These are phyloP conservation scores for Hypoxylon sp. DNA, from an alignment of 2,329 filamentous ascomycete genomes.

Conservation along the genomic window DNA sequence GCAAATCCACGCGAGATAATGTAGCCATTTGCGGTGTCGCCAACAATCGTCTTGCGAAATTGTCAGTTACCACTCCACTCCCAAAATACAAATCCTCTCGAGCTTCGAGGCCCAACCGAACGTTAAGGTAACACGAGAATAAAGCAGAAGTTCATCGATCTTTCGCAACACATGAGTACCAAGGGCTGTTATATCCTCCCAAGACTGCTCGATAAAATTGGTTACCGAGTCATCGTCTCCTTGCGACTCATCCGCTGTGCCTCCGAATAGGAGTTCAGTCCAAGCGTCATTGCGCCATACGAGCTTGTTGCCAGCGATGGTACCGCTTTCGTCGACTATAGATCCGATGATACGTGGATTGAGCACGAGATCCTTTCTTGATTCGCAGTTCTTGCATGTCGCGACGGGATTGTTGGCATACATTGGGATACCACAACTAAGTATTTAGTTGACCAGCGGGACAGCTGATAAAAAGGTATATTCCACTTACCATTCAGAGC, in stretches of 20 bases:
- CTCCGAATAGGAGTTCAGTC: conserved; percentile 54
- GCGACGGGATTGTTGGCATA: conserved; percentile 62
- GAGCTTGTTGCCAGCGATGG: conserved; percentile 63
- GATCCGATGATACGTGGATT: conserved; percentile 58
- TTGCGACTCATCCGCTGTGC: background rate
- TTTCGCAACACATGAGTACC: conserved; percentile 57
- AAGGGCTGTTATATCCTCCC: conserved; percentile 56
- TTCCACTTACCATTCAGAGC: conserved; percentile 56
- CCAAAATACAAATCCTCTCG: conserved; percentile 57
- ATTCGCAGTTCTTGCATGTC: conserved; percentile 56
- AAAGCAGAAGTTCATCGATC: conserved; percentile 65
- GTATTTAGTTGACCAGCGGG: background rate
- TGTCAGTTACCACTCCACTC: conserved; percentile 54
- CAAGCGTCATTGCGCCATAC: conserved; percentile 67
- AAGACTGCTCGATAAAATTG: conserved; percentile 60
- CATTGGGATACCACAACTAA: conserved; percentile 65
- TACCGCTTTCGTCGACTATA: conserved; percentile 67
- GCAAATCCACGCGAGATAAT: background rate
- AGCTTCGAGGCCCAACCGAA: conserved; percentile 65
- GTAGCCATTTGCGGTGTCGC: background rate
- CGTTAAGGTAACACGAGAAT: conserved; percentile 64
- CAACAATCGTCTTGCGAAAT: background rate
- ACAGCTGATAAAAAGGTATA: background rate
- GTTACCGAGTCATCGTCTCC: conserved; percentile 21
- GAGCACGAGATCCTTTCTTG: conserved; percentile 48